phyloP scores from a whole-genome alignment of 192 early-diverging fungal species.

The Coemansia sp. region DNA sequence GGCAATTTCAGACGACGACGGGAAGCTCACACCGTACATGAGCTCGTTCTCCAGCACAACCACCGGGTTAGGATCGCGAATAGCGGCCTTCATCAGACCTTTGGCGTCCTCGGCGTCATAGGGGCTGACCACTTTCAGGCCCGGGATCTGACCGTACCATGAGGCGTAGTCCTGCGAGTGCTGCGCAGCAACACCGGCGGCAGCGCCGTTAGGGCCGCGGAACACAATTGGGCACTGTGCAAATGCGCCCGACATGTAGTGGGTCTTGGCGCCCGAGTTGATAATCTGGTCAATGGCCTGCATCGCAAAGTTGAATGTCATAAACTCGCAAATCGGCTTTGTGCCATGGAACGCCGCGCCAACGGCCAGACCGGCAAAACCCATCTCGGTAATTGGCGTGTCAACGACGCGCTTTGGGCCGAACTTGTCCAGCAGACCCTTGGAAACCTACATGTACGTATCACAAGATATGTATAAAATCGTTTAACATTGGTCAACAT shows the following conservation, averaged over 20 bases:
- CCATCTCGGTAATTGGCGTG: conserved; percentile 99
- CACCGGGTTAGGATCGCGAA: conserved; percentile 97
- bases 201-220: conserved; percentile 98
- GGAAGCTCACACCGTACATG: conserved; percentile 91
- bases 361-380: conserved; percentile 93
- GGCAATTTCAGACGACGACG: conserved; percentile 73
- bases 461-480: too few relatives aligned
- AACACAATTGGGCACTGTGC: conserved; percentile 93
- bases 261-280: conserved; percentile 98
- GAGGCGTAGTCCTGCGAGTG: conserved; percentile 98
- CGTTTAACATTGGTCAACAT: too few relatives aligned
- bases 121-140: conserved; percentile 94
- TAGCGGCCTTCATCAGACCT: conserved; percentile 96
- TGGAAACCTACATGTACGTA: conserved; percentile 72
- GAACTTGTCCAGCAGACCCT: conserved; percentile 96
- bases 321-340: conserved; percentile 98
- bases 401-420: conserved; percentile 96
- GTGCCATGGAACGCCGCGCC: conserved; percentile 91
- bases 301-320: conserved; percentile 99
- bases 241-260: conserved; percentile 94
- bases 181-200: conserved; percentile 95
- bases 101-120: conserved; percentile 97
- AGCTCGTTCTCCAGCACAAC: conserved; percentile 96
- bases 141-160: conserved; percentile 97
- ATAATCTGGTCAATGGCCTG: conserved; percentile 99